phyloP scores from a whole-genome alignment of 176 grass and related monocot species.

The Juncus effusus region DNA sequence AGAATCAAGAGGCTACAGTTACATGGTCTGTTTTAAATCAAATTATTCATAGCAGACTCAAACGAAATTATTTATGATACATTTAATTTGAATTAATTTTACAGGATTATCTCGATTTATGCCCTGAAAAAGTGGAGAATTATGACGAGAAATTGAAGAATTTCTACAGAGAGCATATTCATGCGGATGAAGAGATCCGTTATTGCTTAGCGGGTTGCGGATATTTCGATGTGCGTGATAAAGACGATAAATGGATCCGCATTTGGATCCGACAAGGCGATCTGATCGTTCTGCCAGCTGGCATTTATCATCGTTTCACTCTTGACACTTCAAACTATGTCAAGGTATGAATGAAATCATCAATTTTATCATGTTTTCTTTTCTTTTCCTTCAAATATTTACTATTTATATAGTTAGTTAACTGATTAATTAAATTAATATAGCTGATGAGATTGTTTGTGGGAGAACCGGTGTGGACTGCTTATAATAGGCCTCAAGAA shows the following conservation, averaged over 20 bases:
- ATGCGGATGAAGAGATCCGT: slow-evolving; percentile 84
- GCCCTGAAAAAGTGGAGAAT: slow-evolving; percentile 76
- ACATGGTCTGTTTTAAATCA: slow-evolving; percentile 45
- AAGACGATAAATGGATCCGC: slow-evolving; percentile 71
- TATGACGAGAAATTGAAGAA: slow-evolving; percentile 88
- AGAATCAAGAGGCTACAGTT: slow-evolving; percentile 75
- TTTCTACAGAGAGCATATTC: slow-evolving; percentile 83
- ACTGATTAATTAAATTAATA: slow-evolving; percentile 2
- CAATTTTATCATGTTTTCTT: background rate
- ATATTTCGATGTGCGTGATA: slow-evolving; percentile 78
- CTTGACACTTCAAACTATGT: slow-evolving; percentile 55
- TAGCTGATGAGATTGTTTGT: slow-evolving; percentile 94
- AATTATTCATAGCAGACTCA: background rate
- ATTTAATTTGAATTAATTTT: slow-evolving; percentile 5
- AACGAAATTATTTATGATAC: background rate
- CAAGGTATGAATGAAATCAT: slow-evolving; percentile 39
- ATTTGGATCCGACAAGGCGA: slow-evolving; percentile 87
- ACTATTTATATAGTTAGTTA: slow-evolving; percentile 49
- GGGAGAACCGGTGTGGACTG: slow-evolving; percentile 67
- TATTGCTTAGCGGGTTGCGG: slow-evolving; percentile 87
- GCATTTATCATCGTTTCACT: slow-evolving; percentile 91
- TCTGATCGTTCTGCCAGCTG: slow-evolving; percentile 76
- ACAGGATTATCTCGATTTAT: slow-evolving; percentile 77
- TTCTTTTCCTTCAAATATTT: background rate
- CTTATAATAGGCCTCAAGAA: slow-evolving; percentile 78